Percentiles rank a stretch among this genome's conserved stretches.
Conservation (phyloP, 2,329 filamentous ascomycete species). For the Fusarium sp. region DNA sequence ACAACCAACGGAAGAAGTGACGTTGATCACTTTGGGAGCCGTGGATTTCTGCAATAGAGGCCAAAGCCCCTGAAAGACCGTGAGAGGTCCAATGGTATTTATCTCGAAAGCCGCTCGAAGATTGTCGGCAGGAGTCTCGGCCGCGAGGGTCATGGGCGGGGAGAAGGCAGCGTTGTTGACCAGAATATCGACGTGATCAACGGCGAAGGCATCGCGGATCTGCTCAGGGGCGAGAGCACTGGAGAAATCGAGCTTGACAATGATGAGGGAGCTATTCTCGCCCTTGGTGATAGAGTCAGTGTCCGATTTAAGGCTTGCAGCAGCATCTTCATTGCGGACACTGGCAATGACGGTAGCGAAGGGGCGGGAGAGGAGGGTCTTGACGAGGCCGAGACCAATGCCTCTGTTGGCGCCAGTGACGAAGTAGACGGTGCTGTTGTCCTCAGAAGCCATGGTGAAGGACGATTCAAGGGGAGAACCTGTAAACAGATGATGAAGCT, state of each 20-base stretch:
- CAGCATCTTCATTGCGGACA: slow-evolving; percentile 47
- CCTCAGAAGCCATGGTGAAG: slow-evolving; percentile 3
- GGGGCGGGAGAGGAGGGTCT: slow-evolving; percentile 58
- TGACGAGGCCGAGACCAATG: slow-evolving; percentile 53
- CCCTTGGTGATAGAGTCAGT: slow-evolving; percentile 40
- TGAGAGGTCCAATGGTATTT: slow-evolving; percentile 57
- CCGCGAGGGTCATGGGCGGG: slow-evolving; percentile 44
- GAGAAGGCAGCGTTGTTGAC: slow-evolving; percentile 63
- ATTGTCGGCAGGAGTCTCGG: slow-evolving; percentile 47
- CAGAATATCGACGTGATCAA: slow-evolving; percentile 61
- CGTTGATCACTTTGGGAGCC: slow-evolving; percentile 50
- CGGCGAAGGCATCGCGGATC: slow-evolving; percentile 42
- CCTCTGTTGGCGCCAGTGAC: slow-evolving; percentile 57
- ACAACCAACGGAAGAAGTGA: slow-evolving; percentile 52
- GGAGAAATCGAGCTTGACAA: slow-evolving; percentile 54
- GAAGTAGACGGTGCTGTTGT: slow-evolving; percentile 47
- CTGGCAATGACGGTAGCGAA: slow-evolving; percentile 62
- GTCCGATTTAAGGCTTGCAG: slow-evolving; percentile 32
- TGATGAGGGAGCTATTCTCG: slow-evolving; percentile 45
- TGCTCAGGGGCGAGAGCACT: slow-evolving; percentile 38
- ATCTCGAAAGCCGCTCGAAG: slow-evolving; percentile 55
- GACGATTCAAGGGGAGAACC: not conserved
- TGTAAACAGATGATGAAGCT: not conserved
- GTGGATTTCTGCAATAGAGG: slow-evolving; percentile 50
- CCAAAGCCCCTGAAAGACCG: slow-evolving; percentile 46